A percentile compares a stretch with the other conserved stretches of the same genome.
Evolutionary conservation across 768 basidiomycete genomes (phyloP).

Genomic region (Podaxis sp.): DNA sequence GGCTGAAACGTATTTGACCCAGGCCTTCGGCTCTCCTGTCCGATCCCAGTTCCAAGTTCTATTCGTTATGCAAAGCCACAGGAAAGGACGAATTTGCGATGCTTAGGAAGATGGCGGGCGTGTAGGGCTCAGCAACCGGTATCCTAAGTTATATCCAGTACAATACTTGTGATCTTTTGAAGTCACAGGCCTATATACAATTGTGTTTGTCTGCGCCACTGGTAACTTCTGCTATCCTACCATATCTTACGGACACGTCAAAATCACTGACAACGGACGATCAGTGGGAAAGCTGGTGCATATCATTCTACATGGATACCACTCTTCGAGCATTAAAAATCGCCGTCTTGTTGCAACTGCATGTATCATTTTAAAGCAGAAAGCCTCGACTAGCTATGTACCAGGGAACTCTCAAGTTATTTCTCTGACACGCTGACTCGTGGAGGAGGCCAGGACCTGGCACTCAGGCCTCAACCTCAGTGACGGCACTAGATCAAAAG

Average conservation of each 20-base stretch:
- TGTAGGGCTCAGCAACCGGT: conserved; percentile 17
- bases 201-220: neutral
- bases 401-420: neutral
- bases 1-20: neutral
- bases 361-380: neutral
- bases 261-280: conserved; percentile 7
- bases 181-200: neutral
- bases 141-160: neutral
- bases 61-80: conserved; percentile 67
- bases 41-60: conserved; percentile 56
- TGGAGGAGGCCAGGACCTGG: neutral
- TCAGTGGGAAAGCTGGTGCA: neutral
- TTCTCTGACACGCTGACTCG: neutral
- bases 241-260: conserved; percentile 1
- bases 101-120: conserved; percentile 63
- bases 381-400: neutral
- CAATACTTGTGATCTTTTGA: neutral
- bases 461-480: neutral
- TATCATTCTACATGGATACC: neutral
- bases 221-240: neutral
- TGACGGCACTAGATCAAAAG: neutral
- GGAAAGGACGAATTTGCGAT: conserved; percentile 67
- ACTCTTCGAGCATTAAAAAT: neutral
- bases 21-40: conserved; percentile 54
- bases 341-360: neutral